These are phyloP conservation scores for Fusarium marasasianum DNA, from an alignment of 2,329 filamentous ascomycete species.

Conservation along the genomic window DNA sequence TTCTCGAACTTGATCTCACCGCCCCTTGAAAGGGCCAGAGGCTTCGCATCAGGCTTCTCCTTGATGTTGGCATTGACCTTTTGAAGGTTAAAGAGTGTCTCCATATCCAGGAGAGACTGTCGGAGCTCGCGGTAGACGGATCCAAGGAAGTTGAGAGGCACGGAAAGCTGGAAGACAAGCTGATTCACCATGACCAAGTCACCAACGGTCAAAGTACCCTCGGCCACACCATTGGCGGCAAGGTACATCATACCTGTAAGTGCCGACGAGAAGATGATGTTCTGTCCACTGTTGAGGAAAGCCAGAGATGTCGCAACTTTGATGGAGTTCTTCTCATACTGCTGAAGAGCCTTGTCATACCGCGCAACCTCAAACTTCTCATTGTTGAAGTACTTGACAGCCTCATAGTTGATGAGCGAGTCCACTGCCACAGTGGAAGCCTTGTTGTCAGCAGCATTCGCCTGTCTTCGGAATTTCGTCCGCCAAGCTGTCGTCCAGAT, in stretches of 20 bases:
- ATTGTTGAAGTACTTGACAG: slow-evolving; percentile 99
- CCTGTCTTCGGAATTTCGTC: slow-evolving; percentile 93
- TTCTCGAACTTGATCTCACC: slow-evolving; percentile 96
- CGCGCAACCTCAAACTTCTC: slow-evolving; percentile 92
- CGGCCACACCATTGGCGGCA: slow-evolving; percentile 87
- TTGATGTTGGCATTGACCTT: slow-evolving; percentile 92
- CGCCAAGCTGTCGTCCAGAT: slow-evolving; percentile 97
- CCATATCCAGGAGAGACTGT: slow-evolving; percentile 97
- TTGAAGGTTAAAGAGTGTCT: slow-evolving; percentile 96
- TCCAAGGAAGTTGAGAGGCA: slow-evolving; percentile 97
- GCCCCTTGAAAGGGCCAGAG: slow-evolving; percentile 76
- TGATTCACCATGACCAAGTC: slow-evolving; percentile 99
- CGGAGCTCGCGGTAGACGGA: slow-evolving; percentile 96
- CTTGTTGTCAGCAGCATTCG: slow-evolving; percentile 95
- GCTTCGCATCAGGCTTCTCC: slow-evolving; percentile 78
- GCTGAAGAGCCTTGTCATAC: slow-evolving; percentile 85
- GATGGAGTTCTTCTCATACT: slow-evolving; percentile 94
- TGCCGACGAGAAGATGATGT: slow-evolving; percentile 94
- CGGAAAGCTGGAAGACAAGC: slow-evolving; percentile 96
- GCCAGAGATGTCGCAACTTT: slow-evolving; percentile 95
- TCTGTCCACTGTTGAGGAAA: slow-evolving; percentile 93
- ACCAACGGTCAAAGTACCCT: slow-evolving; percentile 84
- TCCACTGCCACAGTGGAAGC: slow-evolving; percentile 96
- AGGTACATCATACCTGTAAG: slow-evolving; percentile 99
- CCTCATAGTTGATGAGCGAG: slow-evolving; percentile 98